Evolutionary conservation across 257 asterid species (phyloP).

Genomic region (Fraxinus cuspidata): DNA sequence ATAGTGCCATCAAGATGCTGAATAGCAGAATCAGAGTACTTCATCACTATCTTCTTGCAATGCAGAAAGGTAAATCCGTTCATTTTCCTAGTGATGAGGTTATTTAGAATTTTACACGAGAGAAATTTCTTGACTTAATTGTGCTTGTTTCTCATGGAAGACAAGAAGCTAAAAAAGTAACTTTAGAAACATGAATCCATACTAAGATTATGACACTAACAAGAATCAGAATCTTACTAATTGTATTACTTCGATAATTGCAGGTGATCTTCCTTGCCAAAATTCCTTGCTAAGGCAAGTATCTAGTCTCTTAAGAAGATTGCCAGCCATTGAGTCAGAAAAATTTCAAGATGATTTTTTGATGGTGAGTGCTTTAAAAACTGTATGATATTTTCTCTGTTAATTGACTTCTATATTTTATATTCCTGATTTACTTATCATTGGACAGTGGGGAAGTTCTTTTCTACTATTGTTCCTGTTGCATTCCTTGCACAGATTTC

Average conservation of each 20-base stretch:
- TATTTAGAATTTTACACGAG: background rate
- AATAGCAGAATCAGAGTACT: slow-evolving; percentile 88
- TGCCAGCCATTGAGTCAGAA: slow-evolving; percentile 85
- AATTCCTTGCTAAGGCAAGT: slow-evolving; percentile 87
- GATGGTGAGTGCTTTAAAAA: slow-evolving; percentile 63
- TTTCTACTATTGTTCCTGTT: background rate
- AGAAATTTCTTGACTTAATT: background rate
- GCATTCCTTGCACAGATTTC: slow-evolving; percentile 1
- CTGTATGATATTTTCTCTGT: slow-evolving; percentile 9
- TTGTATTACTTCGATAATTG: slow-evolving; percentile 28
- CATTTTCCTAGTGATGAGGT: background rate
- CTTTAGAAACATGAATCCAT: slow-evolving; percentile 3
- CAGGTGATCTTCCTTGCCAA: slow-evolving; percentile 83
- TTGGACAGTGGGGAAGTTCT: background rate
- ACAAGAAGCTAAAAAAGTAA: background rate
- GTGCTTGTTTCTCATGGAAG: background rate
- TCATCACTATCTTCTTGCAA: slow-evolving; percentile 78
- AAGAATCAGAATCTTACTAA: slow-evolving; percentile 10
- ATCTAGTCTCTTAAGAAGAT: slow-evolving; percentile 89
- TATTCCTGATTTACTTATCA: slow-evolving; percentile 2
- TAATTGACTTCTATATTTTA: background rate
- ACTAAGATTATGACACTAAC: background rate
- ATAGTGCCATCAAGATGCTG: slow-evolving; percentile 95
- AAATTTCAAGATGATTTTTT: slow-evolving; percentile 90
- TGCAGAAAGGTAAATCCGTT: slow-evolving; percentile 77